Conservation (phyloP, 2,329 filamentous ascomycete genomes). For the Penicillium freii region DNA sequence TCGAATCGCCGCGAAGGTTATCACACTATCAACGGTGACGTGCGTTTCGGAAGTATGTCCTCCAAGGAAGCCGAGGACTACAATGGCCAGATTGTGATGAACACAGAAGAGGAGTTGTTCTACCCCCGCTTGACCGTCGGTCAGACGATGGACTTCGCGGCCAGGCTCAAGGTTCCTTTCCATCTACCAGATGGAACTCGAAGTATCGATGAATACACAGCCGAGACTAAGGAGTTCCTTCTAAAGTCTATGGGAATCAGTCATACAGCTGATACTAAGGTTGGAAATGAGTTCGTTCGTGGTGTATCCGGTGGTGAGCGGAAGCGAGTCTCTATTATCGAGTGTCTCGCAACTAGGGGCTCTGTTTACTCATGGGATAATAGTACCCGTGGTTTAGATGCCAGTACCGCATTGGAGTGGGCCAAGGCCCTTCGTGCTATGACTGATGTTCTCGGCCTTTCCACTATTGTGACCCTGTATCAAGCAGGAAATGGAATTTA, state of each 20-base stretch:
- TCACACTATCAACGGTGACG: constrained; percentile 56
- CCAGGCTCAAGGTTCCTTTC: constrained; percentile 64
- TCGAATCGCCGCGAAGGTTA: constrained; percentile 63
- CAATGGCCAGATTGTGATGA: constrained; percentile 57
- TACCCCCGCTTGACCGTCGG: constrained; percentile 52
- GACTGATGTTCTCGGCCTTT: constrained; percentile 10
- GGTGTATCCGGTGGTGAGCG: constrained; percentile 14
- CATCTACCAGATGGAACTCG: constrained; percentile 67
- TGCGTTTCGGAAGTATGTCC: constrained; percentile 53
- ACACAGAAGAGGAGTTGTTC: constrained; percentile 53
- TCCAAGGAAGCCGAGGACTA: constrained; percentile 47
- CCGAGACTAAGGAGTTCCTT: constrained; percentile 18
- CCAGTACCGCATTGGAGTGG: constrained; percentile 10
- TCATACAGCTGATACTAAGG: constrained; percentile 10
- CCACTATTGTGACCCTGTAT: constrained; percentile 10
- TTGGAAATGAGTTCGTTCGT: constrained; percentile 14
- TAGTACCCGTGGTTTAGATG: constrained; percentile 10
- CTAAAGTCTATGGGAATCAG: constrained; percentile 9
- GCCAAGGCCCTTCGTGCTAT: constrained; percentile 11
- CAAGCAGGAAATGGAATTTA: constrained; percentile 15
- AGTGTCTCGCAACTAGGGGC: constrained; percentile 7
- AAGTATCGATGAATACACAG: constrained; percentile 47
- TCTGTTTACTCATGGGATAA: constrained; percentile 13
- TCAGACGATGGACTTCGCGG: constrained; percentile 57
- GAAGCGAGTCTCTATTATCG: constrained; percentile 14